Base-by-base conservation (phyloP, 805 yeast genomes). In the Debaryomyces castellii region DNA sequence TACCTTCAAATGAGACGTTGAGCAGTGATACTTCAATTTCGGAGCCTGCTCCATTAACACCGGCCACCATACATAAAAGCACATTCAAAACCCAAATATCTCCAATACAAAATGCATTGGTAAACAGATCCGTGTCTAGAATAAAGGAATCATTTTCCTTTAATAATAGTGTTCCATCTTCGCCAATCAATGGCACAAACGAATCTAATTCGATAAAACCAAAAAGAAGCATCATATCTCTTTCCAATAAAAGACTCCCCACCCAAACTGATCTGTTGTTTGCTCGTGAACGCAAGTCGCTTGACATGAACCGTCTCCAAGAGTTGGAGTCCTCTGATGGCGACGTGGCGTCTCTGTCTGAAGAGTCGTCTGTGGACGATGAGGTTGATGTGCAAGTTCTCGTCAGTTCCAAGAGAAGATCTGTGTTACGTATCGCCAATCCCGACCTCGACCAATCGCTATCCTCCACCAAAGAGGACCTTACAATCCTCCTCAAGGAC, bases 351-450 rank as follows among this genome's bases (percentile, higher is more conserved):
- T 54, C 39, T 9, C 48, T 55, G 16, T 70, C 67, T 2, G 41
- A 46, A 41, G 71, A 63, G 20, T 74, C 69, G 30, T 71, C 73
- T 17, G 64, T 74, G 11, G 74, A 79, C 44, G 73, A 72, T 16
- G 68, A 71, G 24, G 57, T 83, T 51, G 90, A 85, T 51, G 91
- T 83, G 2, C 91, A 85, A 60, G 85, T 85, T 7, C 63, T 85
- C 48, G 89, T 85, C 6, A 78, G 86, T 48, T 80, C 87, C 12
- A 80, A 78, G 56, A 67, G 89, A 52, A 67, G 87, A 47, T 74
- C 85, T 1, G 74, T 76, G 43, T 65, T 85, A 37, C 62, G 85
- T 28, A 80, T 85, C 30, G 73, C 80, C 39, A 85, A 85, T 55
- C 91, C 91, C n/a, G 66, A 62, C 44, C 32, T 48, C 6, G 52